phyloP scores from a whole-genome alignment of 2,329 filamentous ascomycete species.

The Epichloe scottii region DNA sequence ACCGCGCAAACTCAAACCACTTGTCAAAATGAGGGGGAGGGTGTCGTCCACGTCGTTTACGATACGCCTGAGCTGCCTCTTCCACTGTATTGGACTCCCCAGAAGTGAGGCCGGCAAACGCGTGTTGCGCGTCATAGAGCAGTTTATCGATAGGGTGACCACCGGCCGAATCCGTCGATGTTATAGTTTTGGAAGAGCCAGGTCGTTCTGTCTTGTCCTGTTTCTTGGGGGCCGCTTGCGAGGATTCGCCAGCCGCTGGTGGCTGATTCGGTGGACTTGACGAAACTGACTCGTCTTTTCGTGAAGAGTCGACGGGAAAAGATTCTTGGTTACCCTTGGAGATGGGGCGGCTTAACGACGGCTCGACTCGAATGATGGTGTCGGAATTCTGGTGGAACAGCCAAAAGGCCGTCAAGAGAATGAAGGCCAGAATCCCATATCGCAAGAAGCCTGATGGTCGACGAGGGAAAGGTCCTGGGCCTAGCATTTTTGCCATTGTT shows the following conservation, averaged over 20 bases:
- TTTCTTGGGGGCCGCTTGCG: neutral
- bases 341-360: neutral
- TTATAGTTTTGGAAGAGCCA: neutral
- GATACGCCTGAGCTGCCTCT: constrained; percentile 45
- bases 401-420: constrained; percentile 23
- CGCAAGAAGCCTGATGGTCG: constrained; percentile 28
- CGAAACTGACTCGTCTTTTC: neutral
- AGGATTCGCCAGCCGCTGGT: neutral
- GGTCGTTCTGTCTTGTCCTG: constrained; percentile 2
- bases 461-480: constrained; percentile 5
- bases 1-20: constrained; percentile 45
- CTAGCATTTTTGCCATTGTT: constrained; percentile 7
- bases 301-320: neutral
- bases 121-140: constrained; percentile 31
- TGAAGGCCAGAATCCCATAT: constrained; percentile 24
- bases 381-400: constrained; percentile 13
- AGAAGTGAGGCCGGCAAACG: constrained; percentile 26
- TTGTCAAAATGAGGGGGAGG: constrained; percentile 50
- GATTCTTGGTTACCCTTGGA: neutral
- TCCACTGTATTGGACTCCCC: constrained; percentile 36
- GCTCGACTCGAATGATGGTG: neutral
- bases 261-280: neutral
- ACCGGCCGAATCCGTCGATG: constrained; percentile 2
- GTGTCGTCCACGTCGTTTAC: constrained; percentile 44
- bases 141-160: constrained; percentile 40